Evolutionary conservation across 139 green algal species (phyloP), one percentile per base, ranked within the genome.

Genomic region (Gonium pectorale): DNA sequence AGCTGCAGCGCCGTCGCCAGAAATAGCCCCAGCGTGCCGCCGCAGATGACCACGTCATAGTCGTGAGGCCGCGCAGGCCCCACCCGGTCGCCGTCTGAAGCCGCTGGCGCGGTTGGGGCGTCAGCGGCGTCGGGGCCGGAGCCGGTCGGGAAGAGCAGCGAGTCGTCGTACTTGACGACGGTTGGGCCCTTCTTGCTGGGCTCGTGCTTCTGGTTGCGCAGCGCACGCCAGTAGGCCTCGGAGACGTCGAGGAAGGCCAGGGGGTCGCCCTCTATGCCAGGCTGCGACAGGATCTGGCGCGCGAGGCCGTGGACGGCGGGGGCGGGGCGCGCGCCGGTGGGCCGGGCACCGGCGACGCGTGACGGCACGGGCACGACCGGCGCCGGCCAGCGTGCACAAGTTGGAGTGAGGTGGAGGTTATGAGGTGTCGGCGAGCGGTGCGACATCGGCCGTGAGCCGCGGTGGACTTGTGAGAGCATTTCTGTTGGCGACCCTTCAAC

Each of bases 11-110:
- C 91, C 9, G 89, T 67, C 0, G 95, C 96, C 22, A 98, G 26
- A 60, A 98, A 92, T 19, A 98, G 89, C 29, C 96, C 96, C 44
- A 99, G 90, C 2, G 95, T 98, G 37, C 96, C 96, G 22, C 96
- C 96, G 49, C 90, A 95, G 31, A 99, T 92, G 1, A 89, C 86
- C 33, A 98, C 96, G 81, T 98, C 96, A 71, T 89, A 96, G 40
- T 94, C 92, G 38, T 87, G 40, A 52, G 13, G 29, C 31, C n/a
- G 24, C 8, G 7, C 78, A 44, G 38, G 63, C 33, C 29, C 29
- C 29, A 37, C 33, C 5, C 37, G 62, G 8, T n/a, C n/a, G n/a
- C n/a, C n/a, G 26, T 69, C 33, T 35, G 62, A 24, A n/a, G 33
- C 62, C 29, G 5, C 19, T 69, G 37, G n/a, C 62, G 62, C 19